Evolutionary conservation across 1,284 basidiomycete genomes (phyloP).

Genomic region (Ustilago crameri): DNA sequence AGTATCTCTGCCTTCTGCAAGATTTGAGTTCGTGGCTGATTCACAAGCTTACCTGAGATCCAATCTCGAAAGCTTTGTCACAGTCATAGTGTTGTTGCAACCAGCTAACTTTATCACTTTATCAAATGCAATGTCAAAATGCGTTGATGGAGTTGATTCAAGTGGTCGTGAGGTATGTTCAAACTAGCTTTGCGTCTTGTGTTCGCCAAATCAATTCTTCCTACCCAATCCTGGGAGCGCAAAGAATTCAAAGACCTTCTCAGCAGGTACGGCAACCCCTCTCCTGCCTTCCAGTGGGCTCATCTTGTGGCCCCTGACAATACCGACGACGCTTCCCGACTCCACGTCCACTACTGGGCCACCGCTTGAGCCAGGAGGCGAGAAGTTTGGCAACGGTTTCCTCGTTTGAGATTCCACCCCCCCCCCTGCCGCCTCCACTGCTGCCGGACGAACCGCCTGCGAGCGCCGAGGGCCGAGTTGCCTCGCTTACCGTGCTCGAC

Average conservation of each 20-base stretch:
- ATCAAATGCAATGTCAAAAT: neutral
- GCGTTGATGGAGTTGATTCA: neutral
- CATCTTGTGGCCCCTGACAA: constrained; percentile 76
- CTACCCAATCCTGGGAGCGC: constrained; percentile 58
- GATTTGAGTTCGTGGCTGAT: constrained; percentile 2
- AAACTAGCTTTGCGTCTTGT: too few relatives aligned
- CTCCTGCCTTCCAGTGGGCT: constrained; percentile 72
- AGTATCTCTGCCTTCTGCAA: constrained; percentile 31
- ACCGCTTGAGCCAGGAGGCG: constrained; percentile 77
- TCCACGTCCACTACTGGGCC: constrained; percentile 77
- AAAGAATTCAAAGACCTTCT: constrained; percentile 74
- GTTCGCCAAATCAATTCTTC: constrained; percentile 50
- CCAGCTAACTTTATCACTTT: too few relatives aligned
- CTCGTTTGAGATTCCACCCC: constrained; percentile 26
- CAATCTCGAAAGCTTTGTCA: neutral
- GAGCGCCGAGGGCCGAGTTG: neutral
- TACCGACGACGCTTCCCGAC: constrained; percentile 76
- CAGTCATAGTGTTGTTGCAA: neutral
- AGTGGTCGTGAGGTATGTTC: neutral
- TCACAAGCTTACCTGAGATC: too few relatives aligned
- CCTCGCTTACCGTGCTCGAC: constrained; percentile 27
- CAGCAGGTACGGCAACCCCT: constrained; percentile 78
- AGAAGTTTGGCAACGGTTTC: constrained; percentile 68
- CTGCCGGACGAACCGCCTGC: neutral
- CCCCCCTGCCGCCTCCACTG: neutral